A percentile compares a stretch with the other conserved stretches of the same genome.
Evolutionary conservation across 1,139 yeast genomes (phyloP).

Genomic region (Candida labiduridarum): DNA sequence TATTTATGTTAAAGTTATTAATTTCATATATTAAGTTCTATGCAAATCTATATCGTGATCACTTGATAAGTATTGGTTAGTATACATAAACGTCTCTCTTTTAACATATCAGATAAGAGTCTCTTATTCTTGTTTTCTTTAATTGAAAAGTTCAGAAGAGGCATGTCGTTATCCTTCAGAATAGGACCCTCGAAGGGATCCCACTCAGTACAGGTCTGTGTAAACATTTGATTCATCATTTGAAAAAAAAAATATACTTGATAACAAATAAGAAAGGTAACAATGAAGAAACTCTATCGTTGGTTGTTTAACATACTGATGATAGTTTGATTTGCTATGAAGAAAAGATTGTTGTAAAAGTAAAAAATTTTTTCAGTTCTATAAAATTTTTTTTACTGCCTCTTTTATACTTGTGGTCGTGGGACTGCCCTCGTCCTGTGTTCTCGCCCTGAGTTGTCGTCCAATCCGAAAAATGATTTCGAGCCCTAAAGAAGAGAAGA

Average conservation of each 20-base stretch:
- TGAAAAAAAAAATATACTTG: neutral
- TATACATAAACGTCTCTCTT: too few relatives aligned
- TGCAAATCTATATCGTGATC: neutral
- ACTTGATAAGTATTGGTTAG: neutral
- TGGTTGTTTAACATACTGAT: neutral
- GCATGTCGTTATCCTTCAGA: constrained; percentile 44
- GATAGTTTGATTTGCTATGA: neutral
- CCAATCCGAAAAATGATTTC: too few relatives aligned
- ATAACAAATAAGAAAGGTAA: neutral
- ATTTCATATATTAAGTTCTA: neutral
- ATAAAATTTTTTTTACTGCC: neutral
- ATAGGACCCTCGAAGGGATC: constrained; percentile 14
- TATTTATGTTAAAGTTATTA: neutral
- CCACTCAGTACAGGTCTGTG: constrained; percentile 67
- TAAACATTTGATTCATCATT: constrained; percentile 25
- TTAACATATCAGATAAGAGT: neutral
- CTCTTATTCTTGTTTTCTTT: constrained; percentile 13
- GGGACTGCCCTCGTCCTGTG: neutral
- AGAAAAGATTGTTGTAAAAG: neutral
- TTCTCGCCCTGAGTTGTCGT: too few relatives aligned
- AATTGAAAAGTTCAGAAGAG: constrained; percentile 27
- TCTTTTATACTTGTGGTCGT: neutral
- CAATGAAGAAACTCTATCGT: neutral
- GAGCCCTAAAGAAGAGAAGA: too few relatives aligned
- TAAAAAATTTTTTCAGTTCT: neutral